These are phyloP conservation scores for Penicillium sp. DNA, from an alignment of 2,329 filamentous ascomycete species.

Conservation along the genomic window DNA sequence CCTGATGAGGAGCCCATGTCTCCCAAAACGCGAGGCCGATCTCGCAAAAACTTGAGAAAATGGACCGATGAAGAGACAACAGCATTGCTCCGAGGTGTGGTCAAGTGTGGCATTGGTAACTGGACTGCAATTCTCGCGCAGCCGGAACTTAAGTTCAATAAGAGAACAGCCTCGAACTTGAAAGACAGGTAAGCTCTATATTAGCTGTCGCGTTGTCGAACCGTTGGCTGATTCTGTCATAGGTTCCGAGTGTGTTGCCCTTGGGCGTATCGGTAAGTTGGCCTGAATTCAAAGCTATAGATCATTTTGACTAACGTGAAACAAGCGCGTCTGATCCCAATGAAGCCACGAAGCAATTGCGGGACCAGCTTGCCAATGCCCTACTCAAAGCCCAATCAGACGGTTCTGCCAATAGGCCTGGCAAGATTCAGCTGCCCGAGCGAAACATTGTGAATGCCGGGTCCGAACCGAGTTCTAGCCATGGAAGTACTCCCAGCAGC, in stretches of 20 bases:
- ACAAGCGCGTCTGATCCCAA: slow-evolving; percentile 43
- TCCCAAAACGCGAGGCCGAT: slow-evolving; percentile 46
- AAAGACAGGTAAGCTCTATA: slow-evolving; percentile 60
- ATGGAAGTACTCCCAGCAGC: slow-evolving; percentile 22
- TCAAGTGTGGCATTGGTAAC: slow-evolving; percentile 66
- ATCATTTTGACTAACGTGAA: neutral
- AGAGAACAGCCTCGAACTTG: slow-evolving; percentile 65
- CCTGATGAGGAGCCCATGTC: slow-evolving; percentile 36
- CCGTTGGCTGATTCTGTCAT: slow-evolving; percentile 20
- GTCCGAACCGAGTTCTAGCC: slow-evolving; percentile 23
- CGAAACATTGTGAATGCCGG: slow-evolving; percentile 28
- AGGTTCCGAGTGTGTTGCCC: slow-evolving; percentile 63
- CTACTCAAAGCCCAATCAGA: slow-evolving; percentile 41
- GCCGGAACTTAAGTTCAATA: slow-evolving; percentile 62
- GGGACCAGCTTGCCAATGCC: slow-evolving; percentile 43
- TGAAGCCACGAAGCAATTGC: slow-evolving; percentile 45
- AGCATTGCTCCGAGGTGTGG: slow-evolving; percentile 63
- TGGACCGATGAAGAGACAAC: slow-evolving; percentile 69
- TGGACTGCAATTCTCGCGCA: slow-evolving; percentile 69
- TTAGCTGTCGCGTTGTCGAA: neutral
- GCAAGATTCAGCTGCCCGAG: slow-evolving; percentile 37
- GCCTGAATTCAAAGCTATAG: neutral
- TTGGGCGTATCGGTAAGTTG: slow-evolving; percentile 49
- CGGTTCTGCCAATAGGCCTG: slow-evolving; percentile 28
- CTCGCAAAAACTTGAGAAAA: slow-evolving; percentile 56